Percentiles rank a stretch among this genome's conserved stretches.
Evolutionary conservation across 257 asterid species (phyloP).

Genomic region (Ilex aquifolium): DNA sequence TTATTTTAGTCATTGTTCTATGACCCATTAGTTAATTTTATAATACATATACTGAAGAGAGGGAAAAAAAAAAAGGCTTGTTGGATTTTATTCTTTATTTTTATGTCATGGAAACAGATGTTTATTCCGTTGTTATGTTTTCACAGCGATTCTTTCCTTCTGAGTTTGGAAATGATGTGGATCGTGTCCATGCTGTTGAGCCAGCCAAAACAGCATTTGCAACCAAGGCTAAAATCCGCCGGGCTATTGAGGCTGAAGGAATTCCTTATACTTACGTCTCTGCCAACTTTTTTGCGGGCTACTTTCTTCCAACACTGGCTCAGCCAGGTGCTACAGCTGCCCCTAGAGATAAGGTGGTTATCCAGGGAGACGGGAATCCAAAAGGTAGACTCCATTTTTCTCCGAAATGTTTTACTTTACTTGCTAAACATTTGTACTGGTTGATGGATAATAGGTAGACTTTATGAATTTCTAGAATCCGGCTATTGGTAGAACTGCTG

Average conservation of each 20-base stretch:
- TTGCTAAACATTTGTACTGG: background rate
- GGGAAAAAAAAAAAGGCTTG: no score
- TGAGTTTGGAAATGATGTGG: slow-evolving; percentile 14
- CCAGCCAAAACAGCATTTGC: slow-evolving; percentile 10
- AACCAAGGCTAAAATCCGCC: slow-evolving; percentile 9
- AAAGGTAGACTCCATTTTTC: slow-evolving; percentile 25
- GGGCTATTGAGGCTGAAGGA: slow-evolving; percentile 13
- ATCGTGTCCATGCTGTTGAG: slow-evolving; percentile 7
- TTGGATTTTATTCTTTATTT: no score
- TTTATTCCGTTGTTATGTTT: no score
- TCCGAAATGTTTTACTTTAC: background rate
- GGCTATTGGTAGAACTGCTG: no score
- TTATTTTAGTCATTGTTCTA: no score
- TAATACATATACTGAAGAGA: no score
- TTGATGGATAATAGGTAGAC: no score
- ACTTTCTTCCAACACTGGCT: slow-evolving; percentile 4
- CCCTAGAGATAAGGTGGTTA: slow-evolving; percentile 46
- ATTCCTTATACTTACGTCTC: slow-evolving; percentile 8
- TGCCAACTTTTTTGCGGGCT: slow-evolving; percentile 8
- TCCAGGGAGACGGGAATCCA: slow-evolving; percentile 45
- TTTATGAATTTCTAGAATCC: no score
- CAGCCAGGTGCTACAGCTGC: slow-evolving; percentile 27
- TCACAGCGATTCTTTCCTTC: slow-evolving; percentile 11
- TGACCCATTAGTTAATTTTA: no score
- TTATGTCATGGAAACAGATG: background rate